These are phyloP conservation scores for Dimargaris xerosporica DNA, from an alignment of 192 early-diverging fungal species.

Conservation along the genomic window DNA sequence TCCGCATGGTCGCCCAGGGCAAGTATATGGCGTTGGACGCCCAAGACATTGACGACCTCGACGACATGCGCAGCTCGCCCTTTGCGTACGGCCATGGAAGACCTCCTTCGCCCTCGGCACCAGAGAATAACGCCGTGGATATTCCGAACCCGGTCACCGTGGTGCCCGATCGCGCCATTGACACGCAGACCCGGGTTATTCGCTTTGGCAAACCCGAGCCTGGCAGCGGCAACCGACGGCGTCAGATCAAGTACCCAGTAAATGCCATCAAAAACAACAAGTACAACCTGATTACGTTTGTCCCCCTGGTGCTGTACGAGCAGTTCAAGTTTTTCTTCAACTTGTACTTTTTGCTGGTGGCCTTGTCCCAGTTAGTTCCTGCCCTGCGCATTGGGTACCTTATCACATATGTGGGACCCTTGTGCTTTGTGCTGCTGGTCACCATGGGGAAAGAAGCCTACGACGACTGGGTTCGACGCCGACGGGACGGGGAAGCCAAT, in stretches of 20 bases:
- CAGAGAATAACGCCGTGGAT: not conserved
- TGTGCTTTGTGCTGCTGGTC: slow-evolving; percentile 77
- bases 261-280: slow-evolving; percentile 84
- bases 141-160: not conserved
- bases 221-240: not conserved
- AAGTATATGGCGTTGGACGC: not conserved
- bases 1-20: not conserved
- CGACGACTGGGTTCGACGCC: slow-evolving; percentile 72
- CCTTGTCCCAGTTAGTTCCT: slow-evolving; percentile 82
- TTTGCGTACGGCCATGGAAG: not conserved
- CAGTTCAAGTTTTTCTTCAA: slow-evolving; percentile 97
- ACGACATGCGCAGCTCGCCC: not conserved
- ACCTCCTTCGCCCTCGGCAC: not conserved
- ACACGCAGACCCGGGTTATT: not conserved
- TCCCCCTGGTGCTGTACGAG: slow-evolving; percentile 68
- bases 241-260: slow-evolving; percentile 32
- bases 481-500: slow-evolving; percentile 80
- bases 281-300: slow-evolving; percentile 63
- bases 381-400: slow-evolving; percentile 68
- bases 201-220: not conserved
- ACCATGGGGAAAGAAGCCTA: slow-evolving; percentile 86
- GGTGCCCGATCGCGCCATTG: not conserved
- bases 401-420: slow-evolving; percentile 83
- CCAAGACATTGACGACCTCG: not conserved
- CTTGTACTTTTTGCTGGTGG: slow-evolving; percentile 84